Evolutionary conservation across 2,329 filamentous ascomycete species (phyloP).

Genomic region (Trichoderma afroharzianum): DNA sequence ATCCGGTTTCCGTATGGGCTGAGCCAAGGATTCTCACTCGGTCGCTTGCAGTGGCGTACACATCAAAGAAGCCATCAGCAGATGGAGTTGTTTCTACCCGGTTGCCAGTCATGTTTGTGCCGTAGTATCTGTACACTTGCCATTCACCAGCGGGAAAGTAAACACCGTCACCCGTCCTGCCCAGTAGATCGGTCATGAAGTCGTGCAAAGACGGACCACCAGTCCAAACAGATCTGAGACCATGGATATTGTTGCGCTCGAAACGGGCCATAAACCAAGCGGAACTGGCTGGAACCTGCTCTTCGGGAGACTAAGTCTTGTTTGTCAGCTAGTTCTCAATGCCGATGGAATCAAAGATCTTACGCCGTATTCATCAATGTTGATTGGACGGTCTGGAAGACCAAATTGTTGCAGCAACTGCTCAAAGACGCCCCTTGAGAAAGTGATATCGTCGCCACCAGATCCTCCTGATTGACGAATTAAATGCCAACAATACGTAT

Average conservation of each 20-base stretch:
- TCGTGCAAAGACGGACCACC: conserved; percentile 6
- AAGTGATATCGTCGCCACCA: conserved; percentile 7
- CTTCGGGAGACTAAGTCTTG: not conserved
- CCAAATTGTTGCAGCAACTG: conserved; percentile 4
- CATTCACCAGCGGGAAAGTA: conserved; percentile 13
- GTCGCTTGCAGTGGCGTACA: conserved; percentile 14
- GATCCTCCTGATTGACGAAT: conserved; percentile 6
- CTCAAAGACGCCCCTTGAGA: not conserved
- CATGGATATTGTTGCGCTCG: conserved; percentile 9
- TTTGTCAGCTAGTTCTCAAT: not conserved
- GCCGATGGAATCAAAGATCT: not conserved
- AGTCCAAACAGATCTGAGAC: conserved; percentile 4
- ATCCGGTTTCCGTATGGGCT: not conserved
- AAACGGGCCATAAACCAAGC: conserved; percentile 15
- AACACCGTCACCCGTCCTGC: not conserved
- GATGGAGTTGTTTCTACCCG: not conserved
- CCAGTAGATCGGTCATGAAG: conserved; percentile 5
- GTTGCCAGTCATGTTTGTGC: conserved; percentile 14
- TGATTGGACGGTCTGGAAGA: conserved; percentile 1
- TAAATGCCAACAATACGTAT: conserved; percentile 13
- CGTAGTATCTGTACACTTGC: conserved; percentile 16
- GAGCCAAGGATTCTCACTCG: conserved; percentile 13
- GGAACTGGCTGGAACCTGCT: conserved; percentile 12
- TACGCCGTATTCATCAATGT: conserved; percentile 14
- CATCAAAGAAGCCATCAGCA: not conserved